Base-by-base conservation (phyloP, 495 filamentous ascomycete species). In the Astrothelium macrocarpum region DNA sequence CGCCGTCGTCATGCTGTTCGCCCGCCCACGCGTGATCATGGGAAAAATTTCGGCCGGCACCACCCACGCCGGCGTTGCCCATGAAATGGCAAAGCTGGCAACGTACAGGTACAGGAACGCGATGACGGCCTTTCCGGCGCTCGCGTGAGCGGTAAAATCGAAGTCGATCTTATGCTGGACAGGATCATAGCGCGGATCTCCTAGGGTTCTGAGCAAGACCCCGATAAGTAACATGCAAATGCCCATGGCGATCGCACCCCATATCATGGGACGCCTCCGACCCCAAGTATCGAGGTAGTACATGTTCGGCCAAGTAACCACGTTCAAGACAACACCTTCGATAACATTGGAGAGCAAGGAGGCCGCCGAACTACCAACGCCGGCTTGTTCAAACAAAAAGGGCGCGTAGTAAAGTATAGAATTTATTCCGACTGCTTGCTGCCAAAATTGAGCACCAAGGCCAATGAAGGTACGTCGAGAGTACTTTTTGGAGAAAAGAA, bases 371-470 rank as follows among this genome's bases (percentile, higher is more conserved):
- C 1, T 49, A 18, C 20, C 45, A 23, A 49, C 5, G 45, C 45
- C 20, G n/a, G 45, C 20, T 20, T 18, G 45, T 49, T 49, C 45
- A 23, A 49, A 49, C 0, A 49, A 18, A 0, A 49, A 49, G 11
- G 14, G 20, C 5, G 65, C 5, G 34, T 65, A 62, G 63, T 68
- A 65, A 9, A 59, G 16, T n/a, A 63, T 49, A 5, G 39, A 62
- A 11, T 28, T 61, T 23, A 68, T 59, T 23, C 66, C 66, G 59
- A 65, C 64, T 9, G 58, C 65, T 62, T 62, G 64, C 32, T 67
- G 65, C 7, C 62, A 67, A 42, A 64, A 67, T 56, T 64, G 64
- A 1, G 62, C 25, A n/a, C 45, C 58, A 1, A 67, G 58, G 14
- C 60, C 25, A 28, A 67, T 67, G 2, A 67, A 32, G 1, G 61